Base-by-base conservation (phyloP, 2,329 filamentous ascomycete species). In the Microascus cirrosus region DNA sequence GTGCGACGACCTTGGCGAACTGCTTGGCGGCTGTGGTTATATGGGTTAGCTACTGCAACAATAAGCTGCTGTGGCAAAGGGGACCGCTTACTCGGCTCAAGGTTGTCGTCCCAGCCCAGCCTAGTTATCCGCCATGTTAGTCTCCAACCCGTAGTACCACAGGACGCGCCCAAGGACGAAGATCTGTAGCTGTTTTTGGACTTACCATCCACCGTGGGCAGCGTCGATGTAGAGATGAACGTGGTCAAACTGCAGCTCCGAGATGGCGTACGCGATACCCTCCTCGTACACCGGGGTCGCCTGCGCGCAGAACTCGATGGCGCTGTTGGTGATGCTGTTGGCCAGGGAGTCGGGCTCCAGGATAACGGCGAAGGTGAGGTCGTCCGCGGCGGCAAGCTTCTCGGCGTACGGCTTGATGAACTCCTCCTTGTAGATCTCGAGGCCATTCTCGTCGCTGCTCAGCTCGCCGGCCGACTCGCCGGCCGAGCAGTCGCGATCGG, bases 151-250 rank as follows among this genome's bases (percentile, higher is more conserved):
- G 36, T 12, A 5, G 15, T 8, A 32, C 28, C 28, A 32, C 8
- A 8, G 28, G 28, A 32, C 28, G 4, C 28, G 28, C n/a, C n/a
- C n/a, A n/a, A n/a, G n/a, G n/a, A n/a, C n/a, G n/a, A n/a, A n/a
- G n/a, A n/a, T n/a, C n/a, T n/a, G n/a, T n/a, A n/a, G n/a, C n/a
- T n/a, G 28, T 32, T 32, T 8, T 8, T 8, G 28, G 15, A 50
- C 45, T 50, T 22, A 50, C 83, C 83, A 86, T 59, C 83, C 82
- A 25, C 78, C 81, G 66, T 86, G 82, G 58, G 80, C 82, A 7
- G 80, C 82, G 63, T 86, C 83, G 24, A 86, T 67, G 66, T 85
- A 86, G 78, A 83, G 81, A 61, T 79, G 72, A 28, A 85, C 82
- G 65, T 86, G 85, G 60, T 75, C 70, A 34, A 85, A 71, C 69